These are phyloP conservation scores for Colletotrichum melonis DNA, from an alignment of 2,329 filamentous ascomycete species.

Conservation along the genomic window DNA sequence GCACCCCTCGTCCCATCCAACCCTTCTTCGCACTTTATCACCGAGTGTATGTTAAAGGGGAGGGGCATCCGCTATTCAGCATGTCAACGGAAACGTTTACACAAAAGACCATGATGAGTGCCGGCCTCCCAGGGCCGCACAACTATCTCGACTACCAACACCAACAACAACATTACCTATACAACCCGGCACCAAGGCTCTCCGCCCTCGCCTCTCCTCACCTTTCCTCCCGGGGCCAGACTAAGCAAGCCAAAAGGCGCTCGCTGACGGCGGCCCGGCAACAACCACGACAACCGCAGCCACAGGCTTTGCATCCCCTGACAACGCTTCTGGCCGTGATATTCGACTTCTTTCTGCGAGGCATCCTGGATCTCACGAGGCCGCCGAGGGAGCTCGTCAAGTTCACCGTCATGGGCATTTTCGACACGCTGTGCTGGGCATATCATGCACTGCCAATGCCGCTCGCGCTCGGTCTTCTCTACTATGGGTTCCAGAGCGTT, in stretches of 20 bases:
- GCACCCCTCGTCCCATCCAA: neutral
- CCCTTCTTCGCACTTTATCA: neutral
- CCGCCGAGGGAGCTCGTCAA: slow-evolving; percentile 24
- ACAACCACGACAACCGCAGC: slow-evolving; percentile 11
- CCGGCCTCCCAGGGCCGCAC: slow-evolving; percentile 33
- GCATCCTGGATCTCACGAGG: slow-evolving; percentile 29
- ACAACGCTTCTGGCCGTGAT: slow-evolving; percentile 22
- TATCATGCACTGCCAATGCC: slow-evolving; percentile 31
- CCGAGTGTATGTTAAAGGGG: neutral
- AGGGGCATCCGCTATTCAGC: slow-evolving; percentile 2
- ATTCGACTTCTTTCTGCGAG: slow-evolving; percentile 28
- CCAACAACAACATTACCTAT: slow-evolving; percentile 24
- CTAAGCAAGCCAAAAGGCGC: slow-evolving; percentile 28
- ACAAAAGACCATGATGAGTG: slow-evolving; percentile 30
- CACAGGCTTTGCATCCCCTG: slow-evolving; percentile 22
- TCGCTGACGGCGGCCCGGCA: slow-evolving; percentile 23
- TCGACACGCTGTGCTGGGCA: slow-evolving; percentile 28
- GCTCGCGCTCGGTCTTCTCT: slow-evolving; percentile 27
- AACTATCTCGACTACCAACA: slow-evolving; percentile 26
- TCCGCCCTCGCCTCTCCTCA: slow-evolving; percentile 28
- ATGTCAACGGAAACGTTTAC: slow-evolving; percentile 35
- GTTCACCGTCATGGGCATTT: slow-evolving; percentile 18
- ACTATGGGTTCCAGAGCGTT: slow-evolving; percentile 31
- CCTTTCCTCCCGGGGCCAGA: slow-evolving; percentile 13
- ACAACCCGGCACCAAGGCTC: slow-evolving; percentile 31